Evolutionary conservation across 768 basidiomycete species (phyloP), one percentile per base, ranked within the genome.

Genomic region (Suillus subalutaceus): DNA sequence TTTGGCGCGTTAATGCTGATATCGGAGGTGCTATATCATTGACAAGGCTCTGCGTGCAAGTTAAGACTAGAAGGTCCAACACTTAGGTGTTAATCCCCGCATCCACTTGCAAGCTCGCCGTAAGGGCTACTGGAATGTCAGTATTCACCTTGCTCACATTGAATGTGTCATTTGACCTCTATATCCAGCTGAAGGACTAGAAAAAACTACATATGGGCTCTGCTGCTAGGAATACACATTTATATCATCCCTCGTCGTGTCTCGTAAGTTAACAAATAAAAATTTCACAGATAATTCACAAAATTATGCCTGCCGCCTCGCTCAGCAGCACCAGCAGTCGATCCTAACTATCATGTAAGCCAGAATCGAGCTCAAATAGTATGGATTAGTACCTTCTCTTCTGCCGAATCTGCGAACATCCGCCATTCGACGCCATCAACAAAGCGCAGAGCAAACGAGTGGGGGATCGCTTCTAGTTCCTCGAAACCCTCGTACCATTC

Each of bases 401-500:
- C 83, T 73, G 87, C 88, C 26, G 83, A 82, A 72, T 90, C 89
- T 8, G 86, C 79, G 65, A 80, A 91, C 79, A 90, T 79, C 48
- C 84, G 79, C 87, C 88, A 90, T 35, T 78, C 78, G 9, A 76
- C 79, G 6, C 74, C 83, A 64, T 84, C 81, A 43, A 78, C 79
- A 72, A 90, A 89, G 66, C 88, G 88, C 35, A 90, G 76, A 2
- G 85, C 90, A 75, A 91, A 90, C 0, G 90, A 88, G 65, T 87
- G 80, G 4, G 87, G 83, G 61, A 91, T 89, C 12, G 88, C 83
- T 72, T 87, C 82, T 41, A 91, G 74, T 56, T 89, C 87, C 65
- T 90, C 89, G 65, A 86, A 89, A 6, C 89, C 89, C 64, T 90
- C 86, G 64, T 85, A 80, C 85, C 88, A 89, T 69, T 90, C 90